A percentile compares a stretch with the other conserved stretches of the same genome.
phyloP scores from a whole-genome alignment of 805 yeast species.

The Saccharomycopsis amapae region DNA sequence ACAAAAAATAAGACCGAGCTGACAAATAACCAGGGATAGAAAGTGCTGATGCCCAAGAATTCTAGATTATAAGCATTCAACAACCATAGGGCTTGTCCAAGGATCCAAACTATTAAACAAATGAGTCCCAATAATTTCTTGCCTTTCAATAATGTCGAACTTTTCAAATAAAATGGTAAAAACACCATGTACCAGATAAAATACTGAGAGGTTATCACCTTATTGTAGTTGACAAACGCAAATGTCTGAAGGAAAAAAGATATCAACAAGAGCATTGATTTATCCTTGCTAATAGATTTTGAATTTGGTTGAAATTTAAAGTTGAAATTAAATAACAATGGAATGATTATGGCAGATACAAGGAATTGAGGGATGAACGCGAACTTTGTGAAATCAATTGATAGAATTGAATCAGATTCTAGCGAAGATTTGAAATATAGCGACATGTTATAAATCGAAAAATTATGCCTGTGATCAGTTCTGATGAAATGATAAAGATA shows the following conservation, averaged over 20 bases:
- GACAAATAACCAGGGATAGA: slow-evolving; percentile 49
- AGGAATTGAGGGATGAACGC: slow-evolving; percentile 83
- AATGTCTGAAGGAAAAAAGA: slow-evolving; percentile 71
- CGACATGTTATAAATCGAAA: slow-evolving; percentile 75
- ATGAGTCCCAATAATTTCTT: slow-evolving; percentile 33
- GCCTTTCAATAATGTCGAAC: slow-evolving; percentile 32
- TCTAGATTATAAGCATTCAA: slow-evolving; percentile 71
- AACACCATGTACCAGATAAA: slow-evolving; percentile 91
- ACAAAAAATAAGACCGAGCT: slow-evolving; percentile 54
- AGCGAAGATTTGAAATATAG: slow-evolving; percentile 53
- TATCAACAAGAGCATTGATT: slow-evolving; percentile 33
- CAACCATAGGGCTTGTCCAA: slow-evolving; percentile 73
- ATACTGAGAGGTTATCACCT: slow-evolving; percentile 90
- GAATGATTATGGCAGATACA: slow-evolving; percentile 52
- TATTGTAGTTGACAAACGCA: slow-evolving; percentile 70
- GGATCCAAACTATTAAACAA: slow-evolving; percentile 53
- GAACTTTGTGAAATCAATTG: slow-evolving; percentile 38
- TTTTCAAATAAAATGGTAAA: slow-evolving; percentile 62
- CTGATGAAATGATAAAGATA: slow-evolving; percentile 78
- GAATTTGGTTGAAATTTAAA: slow-evolving; percentile 8
- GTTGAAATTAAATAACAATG: slow-evolving; percentile 29
- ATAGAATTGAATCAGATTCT: slow-evolving; percentile 12
- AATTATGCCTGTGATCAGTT: slow-evolving; percentile 91
- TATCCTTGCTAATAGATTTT: slow-evolving; percentile 9
- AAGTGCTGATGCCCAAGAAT: slow-evolving; percentile 64